Conservation (phyloP, 768 basidiomycete species). For the Suillus subluteus region DNA sequence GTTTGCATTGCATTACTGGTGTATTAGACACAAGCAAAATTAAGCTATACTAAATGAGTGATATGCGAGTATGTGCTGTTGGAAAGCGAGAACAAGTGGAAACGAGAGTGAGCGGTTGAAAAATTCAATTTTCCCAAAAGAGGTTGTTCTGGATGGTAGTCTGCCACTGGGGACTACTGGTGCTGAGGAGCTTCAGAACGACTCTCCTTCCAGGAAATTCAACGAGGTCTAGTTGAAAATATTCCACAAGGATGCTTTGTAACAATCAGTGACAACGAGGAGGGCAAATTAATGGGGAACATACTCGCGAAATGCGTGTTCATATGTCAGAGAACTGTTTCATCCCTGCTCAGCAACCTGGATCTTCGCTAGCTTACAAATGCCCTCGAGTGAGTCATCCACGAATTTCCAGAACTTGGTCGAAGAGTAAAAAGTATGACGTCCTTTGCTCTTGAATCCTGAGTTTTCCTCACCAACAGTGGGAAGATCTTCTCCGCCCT, state of each 20-base stretch:
- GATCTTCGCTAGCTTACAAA: background rate
- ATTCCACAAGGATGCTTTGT: background rate
- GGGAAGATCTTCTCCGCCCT: background rate
- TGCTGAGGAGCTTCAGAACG: background rate
- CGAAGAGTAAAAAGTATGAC: background rate
- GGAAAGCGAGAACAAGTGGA: background rate
- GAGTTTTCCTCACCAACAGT: background rate
- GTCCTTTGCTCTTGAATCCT: background rate
- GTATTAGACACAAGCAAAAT: too few relatives aligned
- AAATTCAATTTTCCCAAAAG: background rate
- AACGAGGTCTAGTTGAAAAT: background rate
- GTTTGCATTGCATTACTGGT: too few relatives aligned
- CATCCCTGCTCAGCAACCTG: background rate
- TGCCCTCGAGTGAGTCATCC: background rate
- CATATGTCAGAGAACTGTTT: background rate
- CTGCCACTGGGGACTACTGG: background rate
- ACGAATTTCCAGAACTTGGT: background rate
- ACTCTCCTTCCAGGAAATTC: background rate
- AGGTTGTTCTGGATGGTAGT: slow-evolving; percentile 1
- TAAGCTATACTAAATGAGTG: too few relatives aligned
- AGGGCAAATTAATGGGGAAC: background rate
- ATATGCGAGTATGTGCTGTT: too few relatives aligned
- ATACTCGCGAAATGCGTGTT: background rate
- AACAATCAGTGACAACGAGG: background rate
- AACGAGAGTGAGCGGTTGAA: background rate